phyloP scores from a whole-genome alignment of 192 early-diverging fungal species.

The Pilaira anomala region DNA sequence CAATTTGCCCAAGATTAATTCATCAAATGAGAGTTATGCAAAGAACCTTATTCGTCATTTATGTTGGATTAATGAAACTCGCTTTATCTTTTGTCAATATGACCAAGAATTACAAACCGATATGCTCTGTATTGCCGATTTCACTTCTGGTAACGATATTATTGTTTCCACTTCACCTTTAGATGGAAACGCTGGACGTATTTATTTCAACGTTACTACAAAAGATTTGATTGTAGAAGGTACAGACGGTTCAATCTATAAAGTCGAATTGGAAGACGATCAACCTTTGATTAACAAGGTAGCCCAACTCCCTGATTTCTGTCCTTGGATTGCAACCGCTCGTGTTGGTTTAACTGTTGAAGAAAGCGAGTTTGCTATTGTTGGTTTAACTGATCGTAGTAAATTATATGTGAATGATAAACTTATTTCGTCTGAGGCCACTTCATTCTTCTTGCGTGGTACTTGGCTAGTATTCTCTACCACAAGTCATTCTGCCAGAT shows the following conservation, averaged over 20 bases:
- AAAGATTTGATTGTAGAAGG: slow-evolving; percentile 43
- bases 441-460: slow-evolving; percentile 82
- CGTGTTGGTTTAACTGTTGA: not conserved
- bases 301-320: slow-evolving; percentile 38
- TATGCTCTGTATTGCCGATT: slow-evolving; percentile 37
- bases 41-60: slow-evolving; percentile 56
- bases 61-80: slow-evolving; percentile 53
- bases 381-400: slow-evolving; percentile 77
- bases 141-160: slow-evolving; percentile 37
- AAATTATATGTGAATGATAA: slow-evolving; percentile 78
- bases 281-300: slow-evolving; percentile 25
- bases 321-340: slow-evolving; percentile 54
- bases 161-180: slow-evolving; percentile 23
- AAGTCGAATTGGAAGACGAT: slow-evolving; percentile 16
- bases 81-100: slow-evolving; percentile 56
- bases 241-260: slow-evolving; percentile 40
- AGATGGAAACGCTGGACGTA: slow-evolving; percentile 32
- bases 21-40: not conserved
- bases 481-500: slow-evolving; percentile 72
- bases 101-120: slow-evolving; percentile 37
- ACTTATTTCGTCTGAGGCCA: slow-evolving; percentile 71
- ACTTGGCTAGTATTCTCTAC: slow-evolving; percentile 87
- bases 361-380: slow-evolving; percentile 38
- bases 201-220: slow-evolving; percentile 31
- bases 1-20: not conserved